A percentile compares a stretch with the other conserved stretches of the same genome.
Evolutionary conservation across 164 flowering plant genomes (phyloP).

Genomic region (Sextonia rubra): DNA sequence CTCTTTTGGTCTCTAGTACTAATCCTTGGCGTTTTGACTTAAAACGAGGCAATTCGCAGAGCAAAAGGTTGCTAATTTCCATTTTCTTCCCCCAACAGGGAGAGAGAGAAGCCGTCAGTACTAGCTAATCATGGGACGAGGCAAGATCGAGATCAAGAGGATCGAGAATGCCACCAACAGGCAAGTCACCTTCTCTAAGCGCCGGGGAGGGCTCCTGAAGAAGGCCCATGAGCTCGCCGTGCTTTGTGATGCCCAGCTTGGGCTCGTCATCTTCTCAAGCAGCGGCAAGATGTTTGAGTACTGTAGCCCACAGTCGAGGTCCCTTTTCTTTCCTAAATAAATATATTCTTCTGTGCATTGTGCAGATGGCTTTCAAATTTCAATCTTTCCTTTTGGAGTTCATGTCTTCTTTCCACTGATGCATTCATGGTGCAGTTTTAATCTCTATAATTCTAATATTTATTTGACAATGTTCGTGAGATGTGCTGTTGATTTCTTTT

Average conservation of each 20-base stretch:
- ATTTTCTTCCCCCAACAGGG: constrained; percentile 13
- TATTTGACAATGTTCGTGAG: not conserved
- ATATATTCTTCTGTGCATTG: not conserved
- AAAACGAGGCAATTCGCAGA: constrained; percentile 13
- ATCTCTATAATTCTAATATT: not conserved
- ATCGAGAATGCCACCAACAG: constrained; percentile 39
- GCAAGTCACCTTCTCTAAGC: constrained; percentile 49
- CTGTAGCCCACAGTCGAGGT: constrained; percentile 22
- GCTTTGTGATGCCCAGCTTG: constrained; percentile 52
- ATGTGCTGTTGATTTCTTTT: not conserved
- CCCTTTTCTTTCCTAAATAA: not conserved
- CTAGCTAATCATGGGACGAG: constrained; percentile 25
- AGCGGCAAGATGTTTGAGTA: constrained; percentile 34
- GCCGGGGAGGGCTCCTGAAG: constrained; percentile 44
- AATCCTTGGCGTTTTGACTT: constrained; percentile 4
- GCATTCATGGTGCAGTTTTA: constrained; percentile 2
- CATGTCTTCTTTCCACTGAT: not conserved
- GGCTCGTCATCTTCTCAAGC: constrained; percentile 43
- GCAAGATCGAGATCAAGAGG: constrained; percentile 32
- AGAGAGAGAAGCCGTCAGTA: constrained; percentile 3
- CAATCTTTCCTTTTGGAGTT: not conserved
- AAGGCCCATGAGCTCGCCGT: constrained; percentile 48
- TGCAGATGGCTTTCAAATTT: not conserved
- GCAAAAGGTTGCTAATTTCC: constrained; percentile 10
- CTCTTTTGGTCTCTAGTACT: constrained; percentile 11